Evolutionary conservation across 805 yeast species (phyloP).

Genomic region (Jamesozyma rosinii): DNA sequence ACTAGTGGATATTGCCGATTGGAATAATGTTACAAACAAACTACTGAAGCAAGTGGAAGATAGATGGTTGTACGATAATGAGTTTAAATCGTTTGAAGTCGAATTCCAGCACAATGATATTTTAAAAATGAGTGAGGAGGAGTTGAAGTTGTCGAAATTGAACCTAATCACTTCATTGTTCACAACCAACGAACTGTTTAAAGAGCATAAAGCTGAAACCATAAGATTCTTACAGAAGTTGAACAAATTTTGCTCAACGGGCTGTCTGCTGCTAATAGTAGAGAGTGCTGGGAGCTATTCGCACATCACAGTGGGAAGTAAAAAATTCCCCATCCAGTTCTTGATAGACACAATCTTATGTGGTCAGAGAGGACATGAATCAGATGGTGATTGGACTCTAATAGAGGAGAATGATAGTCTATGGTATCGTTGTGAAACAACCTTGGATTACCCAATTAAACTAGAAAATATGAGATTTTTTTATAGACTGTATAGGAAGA

Average conservation of each 20-base stretch:
- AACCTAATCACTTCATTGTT: slow-evolving; percentile 64
- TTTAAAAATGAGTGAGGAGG: slow-evolving; percentile 22
- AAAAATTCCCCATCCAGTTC: slow-evolving; percentile 74
- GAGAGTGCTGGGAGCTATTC: slow-evolving; percentile 91
- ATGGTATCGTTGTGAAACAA: slow-evolving; percentile 61
- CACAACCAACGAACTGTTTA: slow-evolving; percentile 80
- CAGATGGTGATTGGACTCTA: slow-evolving; percentile 56
- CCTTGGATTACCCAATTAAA: slow-evolving; percentile 53
- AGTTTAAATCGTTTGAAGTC: slow-evolving; percentile 27
- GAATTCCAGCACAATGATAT: slow-evolving; percentile 33
- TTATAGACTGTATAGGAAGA: slow-evolving; percentile 60
- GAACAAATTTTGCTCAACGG: slow-evolving; percentile 41
- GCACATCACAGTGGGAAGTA: slow-evolving; percentile 64
- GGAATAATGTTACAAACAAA: slow-evolving; percentile 47
- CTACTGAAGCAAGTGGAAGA: slow-evolving; percentile 37
- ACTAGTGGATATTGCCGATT: slow-evolving; percentile 70
- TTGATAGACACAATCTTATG: slow-evolving; percentile 63
- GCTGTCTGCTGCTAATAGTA: slow-evolving; percentile 55
- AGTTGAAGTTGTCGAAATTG: slow-evolving; percentile 21
- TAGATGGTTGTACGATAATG: slow-evolving; percentile 44
- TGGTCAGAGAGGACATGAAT: slow-evolving; percentile 38
- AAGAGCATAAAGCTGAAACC: slow-evolving; percentile 54
- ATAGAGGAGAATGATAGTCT: slow-evolving; percentile 61
- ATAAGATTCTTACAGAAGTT: slow-evolving; percentile 49
- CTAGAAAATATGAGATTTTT: slow-evolving; percentile 85